Evolutionary conservation across 495 filamentous ascomycete species (phyloP).

Genomic region (Glarea lozoyensis): DNA sequence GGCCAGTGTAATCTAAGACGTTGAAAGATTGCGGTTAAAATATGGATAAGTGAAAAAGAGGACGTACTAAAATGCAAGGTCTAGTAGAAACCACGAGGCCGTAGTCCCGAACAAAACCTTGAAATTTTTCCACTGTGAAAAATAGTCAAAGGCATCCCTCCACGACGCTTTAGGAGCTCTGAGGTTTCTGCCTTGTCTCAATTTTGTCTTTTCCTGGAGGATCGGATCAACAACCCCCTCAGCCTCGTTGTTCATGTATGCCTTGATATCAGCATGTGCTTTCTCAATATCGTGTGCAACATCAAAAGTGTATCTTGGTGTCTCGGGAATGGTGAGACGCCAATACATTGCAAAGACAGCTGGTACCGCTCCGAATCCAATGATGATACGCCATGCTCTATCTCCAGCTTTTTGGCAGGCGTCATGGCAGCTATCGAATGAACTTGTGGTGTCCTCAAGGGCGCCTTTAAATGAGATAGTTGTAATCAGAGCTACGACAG

Average conservation of each 20-base stretch:
- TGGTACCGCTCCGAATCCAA: slow-evolving; percentile 71
- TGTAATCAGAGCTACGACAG: slow-evolving; percentile 62
- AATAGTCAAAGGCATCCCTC: slow-evolving; percentile 56
- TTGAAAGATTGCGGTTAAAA: no score
- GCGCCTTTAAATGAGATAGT: slow-evolving; percentile 60
- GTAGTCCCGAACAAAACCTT: slow-evolving; percentile 72
- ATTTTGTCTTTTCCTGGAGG: neutral
- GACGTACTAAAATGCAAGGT: slow-evolving; percentile 44
- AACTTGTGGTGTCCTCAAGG: slow-evolving; percentile 37
- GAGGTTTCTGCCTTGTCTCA: slow-evolving; percentile 11
- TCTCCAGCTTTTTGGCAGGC: slow-evolving; percentile 63
- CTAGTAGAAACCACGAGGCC: slow-evolving; percentile 65
- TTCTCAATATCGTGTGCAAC: slow-evolving; percentile 64
- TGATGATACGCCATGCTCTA: slow-evolving; percentile 74
- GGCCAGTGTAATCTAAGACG: no score
- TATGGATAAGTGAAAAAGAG: neutral
- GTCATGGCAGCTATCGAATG: slow-evolving; percentile 41
- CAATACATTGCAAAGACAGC: slow-evolving; percentile 72
- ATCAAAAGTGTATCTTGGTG: slow-evolving; percentile 78
- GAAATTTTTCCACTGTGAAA: slow-evolving; percentile 59
- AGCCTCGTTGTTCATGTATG: slow-evolving; percentile 46
- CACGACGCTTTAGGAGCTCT: slow-evolving; percentile 56
- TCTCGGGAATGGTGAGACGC: slow-evolving; percentile 76
- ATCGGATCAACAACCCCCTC: slow-evolving; percentile 34
- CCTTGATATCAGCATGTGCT: slow-evolving; percentile 56